Percentiles rank a stretch among this genome's conserved stretches.
phyloP scores from a whole-genome alignment of 2,329 filamentous ascomycete species.

The Hirsutella minnesotensis region DNA sequence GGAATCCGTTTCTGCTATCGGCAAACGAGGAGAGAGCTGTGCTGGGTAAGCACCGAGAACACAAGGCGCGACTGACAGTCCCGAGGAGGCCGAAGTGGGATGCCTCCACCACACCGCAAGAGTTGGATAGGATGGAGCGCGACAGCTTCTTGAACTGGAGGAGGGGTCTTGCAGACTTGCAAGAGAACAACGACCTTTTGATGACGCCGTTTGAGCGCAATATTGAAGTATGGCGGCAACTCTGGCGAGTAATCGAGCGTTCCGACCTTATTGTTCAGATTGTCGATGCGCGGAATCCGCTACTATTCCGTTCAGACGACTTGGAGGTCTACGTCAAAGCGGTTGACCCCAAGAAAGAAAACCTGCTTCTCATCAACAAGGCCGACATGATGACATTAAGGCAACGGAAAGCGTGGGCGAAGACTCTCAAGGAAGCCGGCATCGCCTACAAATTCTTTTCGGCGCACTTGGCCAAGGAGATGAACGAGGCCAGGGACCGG shows the following conservation, averaged over 20 bases:
- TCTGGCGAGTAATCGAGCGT: constrained; percentile 96
- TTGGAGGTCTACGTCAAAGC: constrained; percentile 90
- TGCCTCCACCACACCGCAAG: constrained; percentile 65
- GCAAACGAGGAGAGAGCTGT: constrained; percentile 70
- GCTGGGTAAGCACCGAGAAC: constrained; percentile 70
- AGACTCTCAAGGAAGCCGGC: constrained; percentile 66
- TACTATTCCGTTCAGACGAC: constrained; percentile 90
- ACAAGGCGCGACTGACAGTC: constrained; percentile 71
- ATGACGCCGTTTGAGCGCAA: constrained; percentile 99
- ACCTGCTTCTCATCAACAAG: constrained; percentile 92
- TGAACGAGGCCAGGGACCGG: constrained; percentile 60
- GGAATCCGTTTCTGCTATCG: constrained; percentile 86
- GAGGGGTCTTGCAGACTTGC: constrained; percentile 78
- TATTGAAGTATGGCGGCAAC: constrained; percentile 90
- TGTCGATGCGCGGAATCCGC: constrained; percentile 88
- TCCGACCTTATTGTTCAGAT: constrained; percentile 96
- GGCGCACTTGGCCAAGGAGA: constrained; percentile 78
- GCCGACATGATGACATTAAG: constrained; percentile 94
- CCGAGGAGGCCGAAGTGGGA: constrained; percentile 87
- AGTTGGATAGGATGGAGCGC: constrained; percentile 70
- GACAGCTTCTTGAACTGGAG: constrained; percentile 80
- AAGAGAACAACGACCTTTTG: constrained; percentile 86
- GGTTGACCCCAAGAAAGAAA: constrained; percentile 77
- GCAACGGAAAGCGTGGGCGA: constrained; percentile 75
- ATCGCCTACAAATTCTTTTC: constrained; percentile 97